These are phyloP conservation scores for Scytalidium lignicola DNA, from an alignment of 2,329 filamentous ascomycete species.

Conservation along the genomic window DNA sequence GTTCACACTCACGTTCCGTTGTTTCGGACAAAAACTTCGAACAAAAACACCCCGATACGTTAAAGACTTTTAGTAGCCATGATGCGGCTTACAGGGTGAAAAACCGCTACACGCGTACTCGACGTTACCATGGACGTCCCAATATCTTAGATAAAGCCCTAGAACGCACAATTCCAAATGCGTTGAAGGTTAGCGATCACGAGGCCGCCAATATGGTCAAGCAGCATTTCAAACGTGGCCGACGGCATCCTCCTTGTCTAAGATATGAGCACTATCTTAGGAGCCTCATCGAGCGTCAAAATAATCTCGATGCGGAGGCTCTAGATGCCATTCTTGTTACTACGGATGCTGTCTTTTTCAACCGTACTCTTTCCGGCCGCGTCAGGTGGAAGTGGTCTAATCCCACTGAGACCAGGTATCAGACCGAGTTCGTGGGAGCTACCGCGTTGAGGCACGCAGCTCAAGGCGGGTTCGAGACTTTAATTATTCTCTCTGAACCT, in stretches of 20 bases:
- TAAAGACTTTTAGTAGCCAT: background rate
- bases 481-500: slow-evolving; percentile 55
- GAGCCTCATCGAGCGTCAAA: slow-evolving; percentile 46
- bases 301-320: slow-evolving; percentile 50
- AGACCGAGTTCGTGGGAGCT: slow-evolving; percentile 54
- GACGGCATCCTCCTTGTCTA: background rate
- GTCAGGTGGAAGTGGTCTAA: slow-evolving; percentile 60
- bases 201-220: background rate
- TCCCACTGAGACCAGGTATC: slow-evolving; percentile 42
- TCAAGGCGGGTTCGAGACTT: slow-evolving; percentile 52
- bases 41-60: background rate
- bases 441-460: slow-evolving; percentile 49
- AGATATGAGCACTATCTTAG: slow-evolving; percentile 51
- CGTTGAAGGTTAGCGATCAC: background rate
- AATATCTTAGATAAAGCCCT: background rate
- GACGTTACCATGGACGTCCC: background rate
- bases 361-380: slow-evolving; percentile 47
- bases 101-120: too few species aligned
- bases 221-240: slow-evolving; percentile 5
- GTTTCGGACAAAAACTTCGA: background rate
- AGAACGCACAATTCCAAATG: background rate
- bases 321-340: slow-evolving; percentile 54
- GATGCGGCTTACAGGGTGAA: background rate
- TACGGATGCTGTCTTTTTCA: slow-evolving; percentile 59
- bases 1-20: background rate